Conservation (phyloP, 192 early-diverging fungal species). For the Backusella psychrophila region DNA sequence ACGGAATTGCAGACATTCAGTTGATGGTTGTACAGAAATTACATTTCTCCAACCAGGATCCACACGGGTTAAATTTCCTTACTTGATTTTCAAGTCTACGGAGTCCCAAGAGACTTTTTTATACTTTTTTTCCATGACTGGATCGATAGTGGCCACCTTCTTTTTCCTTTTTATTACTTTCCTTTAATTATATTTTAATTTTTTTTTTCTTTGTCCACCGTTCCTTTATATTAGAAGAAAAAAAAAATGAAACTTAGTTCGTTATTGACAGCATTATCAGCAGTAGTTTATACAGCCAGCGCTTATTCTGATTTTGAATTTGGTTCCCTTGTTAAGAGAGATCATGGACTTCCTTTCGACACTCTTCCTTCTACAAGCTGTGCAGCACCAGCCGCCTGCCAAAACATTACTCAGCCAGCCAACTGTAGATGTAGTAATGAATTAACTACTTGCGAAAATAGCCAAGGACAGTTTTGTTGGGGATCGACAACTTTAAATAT, state of each 20-base stretch:
- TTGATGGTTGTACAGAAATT: background rate
- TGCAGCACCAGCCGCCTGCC: constrained; percentile 5
- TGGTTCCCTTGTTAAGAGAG: constrained; percentile 17
- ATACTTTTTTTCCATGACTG: background rate
- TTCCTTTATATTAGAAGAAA: background rate
- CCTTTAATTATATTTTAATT: background rate
- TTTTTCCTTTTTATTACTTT: constrained; percentile 1
- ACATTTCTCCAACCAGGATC: background rate
- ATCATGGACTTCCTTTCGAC: constrained; percentile 22
- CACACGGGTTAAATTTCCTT: constrained; percentile 2
- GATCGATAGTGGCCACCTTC: background rate
- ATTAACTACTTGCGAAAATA: constrained; percentile 17
- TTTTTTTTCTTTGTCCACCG: no score
- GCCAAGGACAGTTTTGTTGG: constrained; percentile 21
- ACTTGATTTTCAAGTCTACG: background rate
- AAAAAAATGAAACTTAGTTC: constrained; percentile 12
- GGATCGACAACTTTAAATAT: constrained; percentile 13
- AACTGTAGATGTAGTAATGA: constrained; percentile 25
- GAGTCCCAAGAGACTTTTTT: background rate
- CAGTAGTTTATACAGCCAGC: background rate
- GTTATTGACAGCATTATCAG: background rate
- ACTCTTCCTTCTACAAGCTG: constrained; percentile 18
- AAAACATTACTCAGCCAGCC: background rate
- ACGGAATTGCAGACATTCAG: background rate
- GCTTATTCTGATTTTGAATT: background rate